Conservation (phyloP, 225 moss, liverwort and hornwort species). For the Marchantia polymorpha region DNA sequence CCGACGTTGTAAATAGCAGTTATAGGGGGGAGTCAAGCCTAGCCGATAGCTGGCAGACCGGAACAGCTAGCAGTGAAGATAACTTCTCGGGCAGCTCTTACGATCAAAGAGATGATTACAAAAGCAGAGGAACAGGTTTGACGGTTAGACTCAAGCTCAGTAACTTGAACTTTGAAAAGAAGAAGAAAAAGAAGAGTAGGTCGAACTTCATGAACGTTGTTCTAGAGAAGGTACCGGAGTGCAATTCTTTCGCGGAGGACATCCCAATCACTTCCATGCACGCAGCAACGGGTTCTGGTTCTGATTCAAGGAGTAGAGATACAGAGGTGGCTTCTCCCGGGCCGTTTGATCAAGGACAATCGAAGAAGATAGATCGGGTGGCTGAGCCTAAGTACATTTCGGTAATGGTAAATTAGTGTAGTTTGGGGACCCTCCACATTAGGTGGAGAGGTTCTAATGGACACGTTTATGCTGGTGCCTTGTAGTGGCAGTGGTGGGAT, state of each 20-base stretch:
- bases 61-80: constrained; percentile 14
- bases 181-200: constrained; percentile 5
- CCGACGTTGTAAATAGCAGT: constrained; percentile 41
- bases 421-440: background rate
- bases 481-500: constrained; percentile 25
- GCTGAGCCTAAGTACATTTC: constrained; percentile 29
- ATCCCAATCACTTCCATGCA: background rate
- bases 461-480: constrained; percentile 26
- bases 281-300: constrained; percentile 8
- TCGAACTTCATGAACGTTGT: constrained; percentile 9
- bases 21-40: constrained; percentile 18
- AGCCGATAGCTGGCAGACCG: constrained; percentile 8
- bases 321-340: constrained; percentile 18
- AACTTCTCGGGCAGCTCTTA: background rate
- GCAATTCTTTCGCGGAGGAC: background rate
- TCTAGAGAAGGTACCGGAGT: background rate
- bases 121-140: constrained; percentile 14
- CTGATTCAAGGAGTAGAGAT: constrained; percentile 14
- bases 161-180: constrained; percentile 23
- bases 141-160: constrained; percentile 19
- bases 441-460: background rate
- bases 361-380: constrained; percentile 22
- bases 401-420: constrained; percentile 33
- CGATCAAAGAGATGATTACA: constrained; percentile 22
- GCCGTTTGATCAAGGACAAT: constrained; percentile 26